phyloP scores from a whole-genome alignment of 306 rosid genomes.

The Quercus cerris region DNA sequence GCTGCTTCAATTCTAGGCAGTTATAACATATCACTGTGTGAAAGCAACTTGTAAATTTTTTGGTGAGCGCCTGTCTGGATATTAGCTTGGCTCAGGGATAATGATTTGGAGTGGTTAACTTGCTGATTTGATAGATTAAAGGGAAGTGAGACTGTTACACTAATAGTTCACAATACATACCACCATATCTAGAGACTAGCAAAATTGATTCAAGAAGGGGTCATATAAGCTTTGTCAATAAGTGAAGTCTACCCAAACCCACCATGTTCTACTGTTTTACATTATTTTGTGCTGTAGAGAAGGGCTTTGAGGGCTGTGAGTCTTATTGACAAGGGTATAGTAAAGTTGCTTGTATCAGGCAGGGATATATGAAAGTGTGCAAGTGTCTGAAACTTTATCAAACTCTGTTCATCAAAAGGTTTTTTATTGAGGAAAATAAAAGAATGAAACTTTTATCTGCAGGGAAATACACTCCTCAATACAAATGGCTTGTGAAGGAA shows the following conservation, averaged over 20 bases:
- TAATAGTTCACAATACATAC: background rate
- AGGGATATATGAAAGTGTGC: background rate
- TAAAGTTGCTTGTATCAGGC: background rate
- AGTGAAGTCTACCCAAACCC: background rate
- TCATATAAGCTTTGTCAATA: background rate
- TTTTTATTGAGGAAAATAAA: background rate
- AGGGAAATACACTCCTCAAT: slow-evolving; percentile 89
- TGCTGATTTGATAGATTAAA: background rate
- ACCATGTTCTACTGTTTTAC: background rate
- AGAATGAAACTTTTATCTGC: background rate
- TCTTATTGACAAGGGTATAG: background rate
- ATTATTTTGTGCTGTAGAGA: background rate
- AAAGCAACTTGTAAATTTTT: background rate
- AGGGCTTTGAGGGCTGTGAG: background rate
- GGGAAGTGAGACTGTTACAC: background rate
- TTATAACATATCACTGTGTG: background rate
- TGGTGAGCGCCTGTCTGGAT: background rate
- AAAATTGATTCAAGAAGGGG: background rate
- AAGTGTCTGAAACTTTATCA: background rate
- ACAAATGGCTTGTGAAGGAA: slow-evolving; percentile 69
- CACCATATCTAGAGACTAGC: background rate
- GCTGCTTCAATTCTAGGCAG: background rate
- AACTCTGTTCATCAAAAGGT: background rate
- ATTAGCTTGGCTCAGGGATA: background rate
- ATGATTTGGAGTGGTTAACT: background rate